Percentiles rank a stretch among this genome's conserved stretches.
These are phyloP conservation scores for Apiospora marii DNA, from an alignment of 2,329 filamentous ascomycete genomes.

Conservation along the genomic window DNA sequence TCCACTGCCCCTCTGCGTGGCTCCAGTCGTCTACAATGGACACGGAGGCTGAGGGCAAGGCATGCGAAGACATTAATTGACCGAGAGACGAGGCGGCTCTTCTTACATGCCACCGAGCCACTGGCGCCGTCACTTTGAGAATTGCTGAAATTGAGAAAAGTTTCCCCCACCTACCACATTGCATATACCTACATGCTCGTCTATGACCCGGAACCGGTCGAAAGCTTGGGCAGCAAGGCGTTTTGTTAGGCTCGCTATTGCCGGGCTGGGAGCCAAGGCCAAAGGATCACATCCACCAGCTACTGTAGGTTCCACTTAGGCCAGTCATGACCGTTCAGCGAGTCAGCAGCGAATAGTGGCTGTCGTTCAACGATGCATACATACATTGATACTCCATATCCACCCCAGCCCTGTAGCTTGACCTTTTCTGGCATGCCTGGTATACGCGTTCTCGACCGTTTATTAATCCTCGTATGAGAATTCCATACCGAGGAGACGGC, in stretches of 20 bases:
- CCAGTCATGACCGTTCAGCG: not conserved
- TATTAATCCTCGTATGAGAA: not conserved
- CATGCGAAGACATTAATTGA: constrained; percentile 11
- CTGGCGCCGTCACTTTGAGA: not conserved
- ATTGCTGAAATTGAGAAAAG: not conserved
- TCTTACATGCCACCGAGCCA: not conserved
- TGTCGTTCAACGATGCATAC: not conserved
- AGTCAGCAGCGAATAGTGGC: constrained; percentile 6
- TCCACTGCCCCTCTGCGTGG: constrained; percentile 13
- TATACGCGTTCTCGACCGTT: constrained; percentile 13
- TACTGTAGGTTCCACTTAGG: constrained; percentile 17
- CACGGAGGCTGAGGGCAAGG: constrained; percentile 18
- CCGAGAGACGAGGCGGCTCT: constrained; percentile 19
- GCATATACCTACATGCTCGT: not conserved
- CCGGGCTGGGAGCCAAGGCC: not conserved
- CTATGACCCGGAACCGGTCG: not conserved
- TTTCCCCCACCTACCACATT: not conserved
- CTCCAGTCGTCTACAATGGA: constrained; percentile 7
- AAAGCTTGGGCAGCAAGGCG: constrained; percentile 18
- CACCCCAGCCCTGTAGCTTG: constrained; percentile 18
- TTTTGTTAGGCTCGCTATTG: constrained; percentile 19
- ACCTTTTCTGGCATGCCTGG: not conserved
- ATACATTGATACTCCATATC: not conserved
- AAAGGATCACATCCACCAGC: constrained; percentile 9
- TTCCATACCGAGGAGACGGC: not conserved